Evolutionary conservation across 2,329 filamentous ascomycete species (phyloP), one percentile per base, ranked within the genome.

Genomic region (Paraphaeosphaeria minitans): DNA sequence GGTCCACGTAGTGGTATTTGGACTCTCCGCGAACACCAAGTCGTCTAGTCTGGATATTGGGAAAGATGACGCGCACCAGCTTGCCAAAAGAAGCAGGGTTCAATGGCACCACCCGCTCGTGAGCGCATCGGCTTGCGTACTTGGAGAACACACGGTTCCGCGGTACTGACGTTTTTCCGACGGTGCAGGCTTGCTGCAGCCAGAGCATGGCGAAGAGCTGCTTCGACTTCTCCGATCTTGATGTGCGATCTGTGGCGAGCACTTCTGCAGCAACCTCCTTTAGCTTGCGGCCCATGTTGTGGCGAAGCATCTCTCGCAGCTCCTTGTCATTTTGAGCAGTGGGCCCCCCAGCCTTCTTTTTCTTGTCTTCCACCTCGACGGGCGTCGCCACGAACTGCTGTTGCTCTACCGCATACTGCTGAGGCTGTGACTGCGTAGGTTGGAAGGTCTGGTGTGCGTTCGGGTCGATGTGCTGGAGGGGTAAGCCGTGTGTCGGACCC

Each of bases 21-120:
- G 95, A 99, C 79, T 98, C 94, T 64, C 95, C 95, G 54, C 95
- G 88, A 48, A 98, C 93, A 62, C 95, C 95, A 13, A 99, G 83
- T 64, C 95, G 87, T 59, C 95, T 86, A 33, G 95, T 99, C 78
- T 96, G 94, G 22, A 99, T 89, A 43, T 93, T 94, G 0, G 95
- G 94, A 69, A 98, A 99, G 53, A 99, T 90, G 41, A 99, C 94
- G 33, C 95, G 88, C 35, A 99, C 95, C 45, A 99, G 86, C 78
- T 99, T 99, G 57, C 95, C 95, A 78, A 99, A 99, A 29, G 94
- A 98, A 10, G 95, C 95, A 43, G 95, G 95, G 72, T 99, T 99
- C 57, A 99, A 80, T 10, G 97, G 93, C 0, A 95, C 96, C 41
- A 98, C 96, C 72, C 93, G 88, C 74, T 98, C 93, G 5, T 90